A percentile compares a stretch with the other conserved stretches of the same genome.
Evolutionary conservation across 1,284 basidiomycete species (phyloP).

Genomic region (Melampsora americana): DNA sequence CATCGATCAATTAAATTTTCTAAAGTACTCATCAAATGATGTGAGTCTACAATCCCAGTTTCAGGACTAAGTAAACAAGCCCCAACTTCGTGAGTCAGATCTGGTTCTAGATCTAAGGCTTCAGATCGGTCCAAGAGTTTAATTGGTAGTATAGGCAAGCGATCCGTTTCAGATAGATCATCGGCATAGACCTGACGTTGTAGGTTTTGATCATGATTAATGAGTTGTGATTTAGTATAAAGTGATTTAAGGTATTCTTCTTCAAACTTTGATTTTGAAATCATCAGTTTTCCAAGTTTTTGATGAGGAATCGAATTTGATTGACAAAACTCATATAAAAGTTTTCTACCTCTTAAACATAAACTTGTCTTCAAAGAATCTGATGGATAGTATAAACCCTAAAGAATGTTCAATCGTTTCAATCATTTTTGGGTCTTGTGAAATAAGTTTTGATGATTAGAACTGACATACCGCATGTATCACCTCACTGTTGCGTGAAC

Average conservation of each 20-base stretch:
- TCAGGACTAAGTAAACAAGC: conserved; percentile 76
- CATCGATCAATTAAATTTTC: conserved; percentile 57
- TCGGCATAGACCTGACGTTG: conserved; percentile 1
- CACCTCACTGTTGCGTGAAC: conserved; percentile 92
- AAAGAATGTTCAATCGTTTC: conserved; percentile 1
- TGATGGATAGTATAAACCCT: conserved; percentile 66
- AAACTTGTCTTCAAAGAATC: conserved; percentile 80
- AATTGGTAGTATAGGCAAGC: conserved; percentile 66
- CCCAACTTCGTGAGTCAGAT: conserved; percentile 68
- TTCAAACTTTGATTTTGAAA: conserved; percentile 13
- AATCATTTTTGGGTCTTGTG: background rate
- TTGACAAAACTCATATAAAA: conserved; percentile 76
- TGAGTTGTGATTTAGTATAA: conserved; percentile 8
- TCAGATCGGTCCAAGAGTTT: conserved; percentile 57
- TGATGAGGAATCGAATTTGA: conserved; percentile 66
- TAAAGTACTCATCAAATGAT: conserved; percentile 57
- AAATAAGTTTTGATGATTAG: background rate
- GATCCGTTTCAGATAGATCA: conserved; percentile 47
- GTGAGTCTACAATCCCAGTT: conserved; percentile 88
- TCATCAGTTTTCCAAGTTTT: conserved; percentile 69
- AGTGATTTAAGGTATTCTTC: conserved; percentile 29
- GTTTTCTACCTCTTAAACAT: conserved; percentile 78
- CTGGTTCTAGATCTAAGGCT: conserved; percentile 74
- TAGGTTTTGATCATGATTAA: background rate
- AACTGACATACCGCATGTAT: conserved; percentile 70